Evolutionary conservation across 2,329 filamentous ascomycete species (phyloP).

Genomic region (Madurella mycetomatis): DNA sequence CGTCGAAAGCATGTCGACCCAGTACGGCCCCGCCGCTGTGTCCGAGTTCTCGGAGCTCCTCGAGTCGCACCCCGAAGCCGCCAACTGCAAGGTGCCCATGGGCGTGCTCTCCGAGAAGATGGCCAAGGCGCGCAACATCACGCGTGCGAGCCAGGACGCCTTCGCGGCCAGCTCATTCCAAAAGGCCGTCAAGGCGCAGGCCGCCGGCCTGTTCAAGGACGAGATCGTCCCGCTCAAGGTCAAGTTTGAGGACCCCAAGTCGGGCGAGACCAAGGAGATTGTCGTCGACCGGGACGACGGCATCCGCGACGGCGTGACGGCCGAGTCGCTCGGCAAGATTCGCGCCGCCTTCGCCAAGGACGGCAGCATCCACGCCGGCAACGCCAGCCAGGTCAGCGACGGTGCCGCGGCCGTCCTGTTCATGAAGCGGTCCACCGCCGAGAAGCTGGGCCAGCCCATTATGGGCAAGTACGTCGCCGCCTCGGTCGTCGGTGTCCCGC

Average conservation of each 20-base stretch:
- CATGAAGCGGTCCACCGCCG: slow-evolving; percentile 90
- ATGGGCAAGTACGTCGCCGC: slow-evolving; percentile 89
- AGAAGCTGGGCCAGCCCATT: slow-evolving; percentile 81
- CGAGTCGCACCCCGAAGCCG: slow-evolving; percentile 72
- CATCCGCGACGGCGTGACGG: slow-evolving; percentile 77
- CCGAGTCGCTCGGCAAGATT: slow-evolving; percentile 87
- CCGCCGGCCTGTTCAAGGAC: slow-evolving; percentile 83
- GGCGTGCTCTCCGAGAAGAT: slow-evolving; percentile 89
- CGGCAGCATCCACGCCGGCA: slow-evolving; percentile 92
- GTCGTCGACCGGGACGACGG: slow-evolving; percentile 85
- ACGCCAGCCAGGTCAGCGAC: slow-evolving; percentile 92
- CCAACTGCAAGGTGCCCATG: slow-evolving; percentile 98
- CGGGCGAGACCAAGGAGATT: slow-evolving; percentile 76
- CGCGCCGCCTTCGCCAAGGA: slow-evolving; percentile 85
- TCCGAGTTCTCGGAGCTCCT: slow-evolving; percentile 89
- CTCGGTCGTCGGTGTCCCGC: slow-evolving; percentile 81
- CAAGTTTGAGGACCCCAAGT: slow-evolving; percentile 86
- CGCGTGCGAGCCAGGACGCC: slow-evolving; percentile 73
- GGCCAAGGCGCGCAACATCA: slow-evolving; percentile 77
- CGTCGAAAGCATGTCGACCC: slow-evolving; percentile 90
- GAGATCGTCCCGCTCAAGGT: slow-evolving; percentile 86
- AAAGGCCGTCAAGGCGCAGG: slow-evolving; percentile 81
- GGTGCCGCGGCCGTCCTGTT: slow-evolving; percentile 91
- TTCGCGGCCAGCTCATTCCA: slow-evolving; percentile 93
- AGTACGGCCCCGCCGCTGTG: slow-evolving; percentile 87